Evolutionary conservation across 306 rosid genomes (phyloP).

Genomic region (Begonia fuchsioides): DNA sequence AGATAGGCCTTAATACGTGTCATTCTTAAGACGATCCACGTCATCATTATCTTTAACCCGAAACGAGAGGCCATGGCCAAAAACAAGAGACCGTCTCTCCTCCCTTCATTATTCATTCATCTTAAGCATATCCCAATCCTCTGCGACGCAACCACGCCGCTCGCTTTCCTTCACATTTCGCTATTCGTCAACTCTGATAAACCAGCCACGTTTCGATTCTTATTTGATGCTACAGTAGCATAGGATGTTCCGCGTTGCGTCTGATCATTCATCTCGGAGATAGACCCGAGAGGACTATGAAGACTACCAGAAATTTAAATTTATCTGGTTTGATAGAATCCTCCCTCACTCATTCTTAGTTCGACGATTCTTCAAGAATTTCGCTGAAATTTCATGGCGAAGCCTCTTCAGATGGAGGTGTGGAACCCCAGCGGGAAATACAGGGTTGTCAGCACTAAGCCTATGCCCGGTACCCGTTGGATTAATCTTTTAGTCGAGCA

Average conservation of each 20-base stretch:
- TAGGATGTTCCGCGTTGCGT: constrained; percentile 10
- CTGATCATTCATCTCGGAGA: constrained; percentile 5
- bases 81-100: constrained; percentile 9
- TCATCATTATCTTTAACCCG: constrained; percentile 25
- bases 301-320: constrained; percentile 10
- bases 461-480: constrained; percentile 99
- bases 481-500: constrained; percentile 82
- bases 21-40: background rate
- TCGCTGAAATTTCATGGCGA: constrained; percentile 43
- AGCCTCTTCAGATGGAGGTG: constrained; percentile 75
- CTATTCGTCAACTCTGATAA: constrained; percentile 9
- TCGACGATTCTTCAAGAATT: background rate
- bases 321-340: background rate
- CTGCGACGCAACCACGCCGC: background rate
- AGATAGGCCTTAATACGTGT: too few relatives aligned
- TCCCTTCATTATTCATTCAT: constrained; percentile 10
- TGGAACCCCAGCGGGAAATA: constrained; percentile 93
- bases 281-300: background rate
- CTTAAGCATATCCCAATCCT: constrained; percentile 14
- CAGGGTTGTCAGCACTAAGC: constrained; percentile 92
- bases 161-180: background rate
- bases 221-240: background rate
- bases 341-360: background rate
- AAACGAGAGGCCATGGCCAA: constrained; percentile 39
- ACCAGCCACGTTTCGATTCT: background rate